Base-by-base conservation (phyloP, 176 grass and related monocot species). In the Musa beccarii region DNA sequence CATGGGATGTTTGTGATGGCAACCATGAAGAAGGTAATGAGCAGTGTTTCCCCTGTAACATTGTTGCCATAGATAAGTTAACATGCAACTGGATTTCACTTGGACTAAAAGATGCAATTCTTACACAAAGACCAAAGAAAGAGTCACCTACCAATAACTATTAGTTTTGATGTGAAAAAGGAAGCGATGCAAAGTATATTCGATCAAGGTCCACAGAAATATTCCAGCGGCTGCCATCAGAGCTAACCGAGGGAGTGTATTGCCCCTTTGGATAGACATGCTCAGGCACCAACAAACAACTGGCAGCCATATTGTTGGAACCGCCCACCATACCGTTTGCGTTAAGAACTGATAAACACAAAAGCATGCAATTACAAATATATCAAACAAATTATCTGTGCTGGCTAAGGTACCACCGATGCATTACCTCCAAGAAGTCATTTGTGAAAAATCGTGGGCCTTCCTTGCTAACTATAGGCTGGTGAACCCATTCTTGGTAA, bases 401-500 rank as follows among this genome's bases (percentile, higher is more conserved):
- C 22, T 28, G 9, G n/a, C 10, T 21, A 49, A 1, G 8, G 25
- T 29, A 49, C 6, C 29, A 56, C 23, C 0, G 55, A 54, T 54
- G 23, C 1, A 19, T 59, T 87, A 98, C 90, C 88, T 98, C 95
- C 73, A 98, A 19, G 55, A 84, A 22, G 28, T 89, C 49, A 76
- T 91, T 98, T 82, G 2, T 72, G 7, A 98, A 98, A 66, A 91
- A 98, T 8, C 78, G 75, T 21, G 95, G 90, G 53, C 90, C 90
- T 77, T 98, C 95, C 76, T 98, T 98, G 82, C 86, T 93, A 14
- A 98, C 84, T 8, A 98, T 91, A 68, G 95, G 86, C 43, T 91
- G 90, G 66, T 98, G 95, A 85, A 98, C 84, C 95, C 95, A 98
- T 80, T 98, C 95, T 81, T 91, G 90, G 81, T 98, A 98, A 51